Evolutionary conservation across 108 stramenopile genomes (phyloP), one percentile per base, ranked within the genome.

Genomic region (Asterionellopsis glacialis): DNA sequence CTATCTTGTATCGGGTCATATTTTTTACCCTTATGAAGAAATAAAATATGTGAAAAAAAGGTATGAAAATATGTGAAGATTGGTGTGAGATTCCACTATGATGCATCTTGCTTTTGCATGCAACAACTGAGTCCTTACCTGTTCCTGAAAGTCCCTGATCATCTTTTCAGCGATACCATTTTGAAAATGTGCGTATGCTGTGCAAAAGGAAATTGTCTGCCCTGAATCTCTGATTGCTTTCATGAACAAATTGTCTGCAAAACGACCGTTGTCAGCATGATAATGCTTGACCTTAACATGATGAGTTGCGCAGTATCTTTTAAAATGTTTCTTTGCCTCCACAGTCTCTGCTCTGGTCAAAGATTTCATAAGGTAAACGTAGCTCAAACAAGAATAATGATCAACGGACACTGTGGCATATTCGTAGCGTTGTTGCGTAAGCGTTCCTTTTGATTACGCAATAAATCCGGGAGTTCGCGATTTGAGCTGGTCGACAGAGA

Each of bases 401-500:
- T 84, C 83, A 12, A 77, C 73, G 61, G 74, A 80, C 39, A 83
- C 59, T 24, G 82, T 79, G 1, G 64, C 61, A 12, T 26, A 60
- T 4, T 19, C 19, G 49, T 79, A 78, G 28, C 75, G 47, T 11
- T 57, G 26, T 14, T 47, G 60, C 0, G 77, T 79, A 1, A 77
- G 22, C 21, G 33, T 42, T 14, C 76, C 81, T 33, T 65, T 52
- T 45, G 76, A 47, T 45, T 85, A 77, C 14, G 72, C 74, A 40
- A 85, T 65, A 7, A 79, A 54, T 0, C 80, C 80, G 14, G 77
- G 84, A 25, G 68, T 75, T 13, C 63, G 28, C 12, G 69, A 73
- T 5, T 70, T 65, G 16, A 80, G 43, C 48, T 77, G 75, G 55
- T 84, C 75, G 15, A 84, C 76, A 24, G 65, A 64, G 11, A 84